Conservation (phyloP, 2,329 filamentous ascomycete genomes). For the Alternaria ethzedia region DNA sequence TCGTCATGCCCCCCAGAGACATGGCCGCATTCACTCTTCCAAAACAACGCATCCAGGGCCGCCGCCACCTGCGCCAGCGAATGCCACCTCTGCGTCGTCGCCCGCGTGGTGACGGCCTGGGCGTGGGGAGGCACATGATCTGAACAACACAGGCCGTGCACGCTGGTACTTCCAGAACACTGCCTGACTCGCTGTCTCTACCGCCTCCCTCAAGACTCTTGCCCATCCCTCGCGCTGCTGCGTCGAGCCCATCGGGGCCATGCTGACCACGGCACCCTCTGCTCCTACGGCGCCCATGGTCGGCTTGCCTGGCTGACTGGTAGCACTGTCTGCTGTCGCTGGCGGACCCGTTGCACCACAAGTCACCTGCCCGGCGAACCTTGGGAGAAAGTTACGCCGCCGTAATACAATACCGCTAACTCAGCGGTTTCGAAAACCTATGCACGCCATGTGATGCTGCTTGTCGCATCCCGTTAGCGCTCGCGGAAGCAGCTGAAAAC, state of each 20-base stretch:
- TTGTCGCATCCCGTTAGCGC: neutral
- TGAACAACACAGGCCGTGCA: conserved; percentile 26
- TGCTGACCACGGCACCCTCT: neutral
- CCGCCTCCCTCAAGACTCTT: conserved; percentile 14
- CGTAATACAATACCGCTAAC: conserved; percentile 31
- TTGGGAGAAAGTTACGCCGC: conserved; percentile 13
- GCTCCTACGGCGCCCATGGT: neutral
- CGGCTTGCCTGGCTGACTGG: conserved; percentile 2
- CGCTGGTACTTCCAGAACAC: conserved; percentile 42
- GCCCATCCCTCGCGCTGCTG: neutral
- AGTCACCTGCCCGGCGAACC: conserved; percentile 26
- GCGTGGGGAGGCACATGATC: conserved; percentile 46
- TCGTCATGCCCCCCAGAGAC: neutral
- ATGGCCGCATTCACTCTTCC: neutral
- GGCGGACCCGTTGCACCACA: conserved; percentile 17
- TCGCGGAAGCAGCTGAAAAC: conserved; percentile 20
- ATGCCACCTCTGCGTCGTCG: conserved; percentile 23
- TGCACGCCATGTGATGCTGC: conserved; percentile 24
- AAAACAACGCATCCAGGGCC: conserved; percentile 15
- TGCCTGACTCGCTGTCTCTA: conserved; percentile 37
- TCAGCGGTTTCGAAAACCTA: conserved; percentile 31
- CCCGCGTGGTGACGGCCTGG: conserved; percentile 33
- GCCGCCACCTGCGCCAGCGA: conserved; percentile 9
- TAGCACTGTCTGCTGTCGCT: conserved; percentile 3
- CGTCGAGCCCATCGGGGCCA: conserved; percentile 4